phyloP scores from a whole-genome alignment of 306 rosid genomes.

The Lathyrus aphaca region DNA sequence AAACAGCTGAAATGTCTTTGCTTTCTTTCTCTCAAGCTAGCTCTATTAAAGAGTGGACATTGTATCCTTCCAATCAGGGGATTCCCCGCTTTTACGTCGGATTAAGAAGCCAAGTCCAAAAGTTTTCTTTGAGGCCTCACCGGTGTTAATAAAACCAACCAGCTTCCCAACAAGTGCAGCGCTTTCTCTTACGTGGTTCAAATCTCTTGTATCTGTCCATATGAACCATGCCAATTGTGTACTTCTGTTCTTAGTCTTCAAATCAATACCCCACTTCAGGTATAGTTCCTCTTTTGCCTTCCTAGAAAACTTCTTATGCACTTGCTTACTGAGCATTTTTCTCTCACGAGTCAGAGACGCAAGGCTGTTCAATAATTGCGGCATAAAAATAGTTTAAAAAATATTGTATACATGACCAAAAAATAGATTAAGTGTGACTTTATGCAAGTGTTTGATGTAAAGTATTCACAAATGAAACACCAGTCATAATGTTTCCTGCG shows the following conservation, averaged over 20 bases:
- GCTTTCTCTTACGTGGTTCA: conserved; percentile 64
- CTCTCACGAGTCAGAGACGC: conserved; percentile 71
- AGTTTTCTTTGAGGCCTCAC: conserved; percentile 54
- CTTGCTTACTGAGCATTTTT: conserved; percentile 74
- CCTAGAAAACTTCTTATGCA: conserved; percentile 59
- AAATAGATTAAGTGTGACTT: conserved; percentile 10
- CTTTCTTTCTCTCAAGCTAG: conserved; percentile 10
- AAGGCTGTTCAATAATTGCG: conserved; percentile 45
- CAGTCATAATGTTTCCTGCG: neutral
- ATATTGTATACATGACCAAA: conserved; percentile 15
- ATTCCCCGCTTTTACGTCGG: conserved; percentile 37
- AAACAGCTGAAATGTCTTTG: neutral
- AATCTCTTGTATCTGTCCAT: conserved; percentile 66
- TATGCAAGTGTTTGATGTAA: neutral
- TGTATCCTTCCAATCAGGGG: conserved; percentile 53
- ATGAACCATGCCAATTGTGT: conserved; percentile 60
- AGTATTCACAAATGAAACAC: conserved; percentile 11
- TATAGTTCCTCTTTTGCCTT: conserved; percentile 70
- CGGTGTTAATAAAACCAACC: conserved; percentile 59
- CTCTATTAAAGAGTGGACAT: conserved; percentile 43
- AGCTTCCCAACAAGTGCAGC: conserved; percentile 78
- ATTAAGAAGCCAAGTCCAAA: conserved; percentile 66
- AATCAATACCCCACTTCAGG: conserved; percentile 66
- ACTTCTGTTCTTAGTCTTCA: conserved; percentile 71
- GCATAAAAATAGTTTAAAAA: neutral